Conservation (phyloP, 2,329 filamentous ascomycete species). For the Trematosphaeria pertusa region DNA sequence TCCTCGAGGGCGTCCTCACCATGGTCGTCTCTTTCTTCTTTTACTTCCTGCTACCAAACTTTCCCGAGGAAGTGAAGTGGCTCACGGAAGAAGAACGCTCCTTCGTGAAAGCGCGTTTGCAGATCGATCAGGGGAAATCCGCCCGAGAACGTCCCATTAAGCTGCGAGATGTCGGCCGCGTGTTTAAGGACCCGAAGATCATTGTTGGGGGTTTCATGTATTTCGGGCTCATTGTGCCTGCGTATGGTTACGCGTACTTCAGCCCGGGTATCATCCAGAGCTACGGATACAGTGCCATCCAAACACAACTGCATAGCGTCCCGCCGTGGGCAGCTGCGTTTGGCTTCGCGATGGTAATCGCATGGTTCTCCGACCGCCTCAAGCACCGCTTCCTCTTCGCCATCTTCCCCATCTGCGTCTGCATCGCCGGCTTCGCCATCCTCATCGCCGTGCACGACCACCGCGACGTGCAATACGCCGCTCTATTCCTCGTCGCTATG, state of each 20-base stretch:
- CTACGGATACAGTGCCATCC: slow-evolving; percentile 60
- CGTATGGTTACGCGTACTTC: slow-evolving; percentile 57
- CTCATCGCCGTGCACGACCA: slow-evolving; percentile 75
- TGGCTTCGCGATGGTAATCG: slow-evolving; percentile 77
- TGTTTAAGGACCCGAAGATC: slow-evolving; percentile 59
- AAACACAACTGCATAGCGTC: slow-evolving; percentile 62
- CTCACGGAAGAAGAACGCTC: slow-evolving; percentile 53
- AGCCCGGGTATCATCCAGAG: slow-evolving; percentile 55
- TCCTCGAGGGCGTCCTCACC: slow-evolving; percentile 65
- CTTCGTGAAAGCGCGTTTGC: slow-evolving; percentile 56
- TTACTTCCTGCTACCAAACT: slow-evolving; percentile 58
- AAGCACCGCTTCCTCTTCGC: slow-evolving; percentile 79
- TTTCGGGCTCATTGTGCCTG: slow-evolving; percentile 52
- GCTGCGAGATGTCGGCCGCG: slow-evolving; percentile 49
- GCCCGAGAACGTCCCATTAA: slow-evolving; percentile 54
- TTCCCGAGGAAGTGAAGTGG: slow-evolving; percentile 59
- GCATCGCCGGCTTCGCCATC: slow-evolving; percentile 77
- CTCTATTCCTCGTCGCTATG: slow-evolving; percentile 81
- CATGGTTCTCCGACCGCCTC: slow-evolving; percentile 72
- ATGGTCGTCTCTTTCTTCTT: slow-evolving; percentile 53
- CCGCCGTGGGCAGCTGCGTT: slow-evolving; percentile 76
- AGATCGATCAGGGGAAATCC: slow-evolving; percentile 56
- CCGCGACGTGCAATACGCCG: slow-evolving; percentile 72
- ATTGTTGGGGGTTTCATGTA: slow-evolving; percentile 60
- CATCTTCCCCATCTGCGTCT: slow-evolving; percentile 70